phyloP scores from a whole-genome alignment of 2,329 filamentous ascomycete genomes.

The Zopfia rhizophila region DNA sequence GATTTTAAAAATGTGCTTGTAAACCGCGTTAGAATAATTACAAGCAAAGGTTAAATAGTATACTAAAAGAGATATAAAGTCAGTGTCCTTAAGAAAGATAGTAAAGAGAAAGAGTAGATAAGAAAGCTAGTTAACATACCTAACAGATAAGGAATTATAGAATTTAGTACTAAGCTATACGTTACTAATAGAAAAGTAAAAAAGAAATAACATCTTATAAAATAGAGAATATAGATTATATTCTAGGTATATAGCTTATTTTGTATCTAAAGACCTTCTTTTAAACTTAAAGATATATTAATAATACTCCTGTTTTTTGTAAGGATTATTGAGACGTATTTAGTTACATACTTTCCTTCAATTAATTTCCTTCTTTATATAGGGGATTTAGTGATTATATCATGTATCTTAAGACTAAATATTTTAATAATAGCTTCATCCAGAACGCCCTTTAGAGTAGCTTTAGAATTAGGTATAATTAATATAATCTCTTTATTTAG shows the following conservation, averaged over 20 bases:
- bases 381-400: neutral
- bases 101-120: constrained; percentile 7
- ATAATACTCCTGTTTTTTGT: neutral
- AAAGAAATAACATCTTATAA: no score
- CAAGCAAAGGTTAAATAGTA: constrained; percentile 10
- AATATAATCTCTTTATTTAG: neutral
- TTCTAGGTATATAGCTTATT: constrained; percentile 7
- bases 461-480: neutral
- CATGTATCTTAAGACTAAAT: constrained; percentile 3
- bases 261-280: constrained; percentile 1
- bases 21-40: constrained; percentile 6
- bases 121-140: constrained; percentile 7
- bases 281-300: constrained; percentile 1
- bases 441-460: constrained; percentile 1
- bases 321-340: constrained; percentile 6
- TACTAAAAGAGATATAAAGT: constrained; percentile 13
- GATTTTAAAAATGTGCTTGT: neutral
- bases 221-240: neutral
- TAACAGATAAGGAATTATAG: constrained; percentile 4
- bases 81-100: constrained; percentile 11
- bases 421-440: constrained; percentile 1
- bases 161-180: no score
- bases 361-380: neutral
- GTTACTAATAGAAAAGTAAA: constrained; percentile 4
- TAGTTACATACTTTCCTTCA: neutral